These are phyloP conservation scores for Fusarium anguioides DNA, from an alignment of 2,329 filamentous ascomycete genomes.

Conservation along the genomic window DNA sequence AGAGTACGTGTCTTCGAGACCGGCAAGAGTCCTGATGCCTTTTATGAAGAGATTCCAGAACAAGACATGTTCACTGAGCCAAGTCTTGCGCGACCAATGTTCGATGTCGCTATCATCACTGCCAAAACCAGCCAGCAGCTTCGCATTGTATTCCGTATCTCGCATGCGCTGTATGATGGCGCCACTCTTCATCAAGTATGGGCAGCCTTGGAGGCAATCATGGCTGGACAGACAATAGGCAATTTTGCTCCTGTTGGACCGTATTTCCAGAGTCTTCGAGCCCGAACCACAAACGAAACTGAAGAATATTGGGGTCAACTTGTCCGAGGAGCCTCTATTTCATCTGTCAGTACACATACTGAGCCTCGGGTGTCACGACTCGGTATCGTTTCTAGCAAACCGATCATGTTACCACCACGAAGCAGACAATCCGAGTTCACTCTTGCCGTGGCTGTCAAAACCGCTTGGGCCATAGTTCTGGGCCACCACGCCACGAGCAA, in stretches of 20 bases:
- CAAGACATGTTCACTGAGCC: neutral
- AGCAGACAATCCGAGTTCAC: neutral
- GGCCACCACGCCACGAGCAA: neutral
- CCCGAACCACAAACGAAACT: neutral
- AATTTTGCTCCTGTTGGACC: neutral
- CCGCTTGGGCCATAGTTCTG: neutral
- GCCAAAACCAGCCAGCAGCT: neutral
- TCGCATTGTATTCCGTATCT: neutral
- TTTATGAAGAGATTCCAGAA: neutral
- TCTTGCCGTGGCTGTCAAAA: neutral
- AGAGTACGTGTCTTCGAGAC: neutral
- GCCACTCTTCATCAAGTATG: neutral
- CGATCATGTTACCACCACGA: neutral
- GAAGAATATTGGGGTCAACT: neutral
- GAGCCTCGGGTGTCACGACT: constrained; percentile 1
- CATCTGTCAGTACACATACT: neutral
- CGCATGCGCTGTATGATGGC: constrained; percentile 2
- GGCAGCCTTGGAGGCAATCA: constrained; percentile 1
- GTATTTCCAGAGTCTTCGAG: constrained; percentile 1
- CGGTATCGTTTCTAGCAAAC: neutral
- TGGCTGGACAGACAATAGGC: neutral
- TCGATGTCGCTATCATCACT: constrained; percentile 2
- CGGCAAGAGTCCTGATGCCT: neutral
- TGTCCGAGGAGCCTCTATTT: neutral
- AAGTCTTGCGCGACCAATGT: constrained; percentile 1